Base-by-base conservation (phyloP, 495 filamentous ascomycete genomes). In the Neurospora pannonica region DNA sequence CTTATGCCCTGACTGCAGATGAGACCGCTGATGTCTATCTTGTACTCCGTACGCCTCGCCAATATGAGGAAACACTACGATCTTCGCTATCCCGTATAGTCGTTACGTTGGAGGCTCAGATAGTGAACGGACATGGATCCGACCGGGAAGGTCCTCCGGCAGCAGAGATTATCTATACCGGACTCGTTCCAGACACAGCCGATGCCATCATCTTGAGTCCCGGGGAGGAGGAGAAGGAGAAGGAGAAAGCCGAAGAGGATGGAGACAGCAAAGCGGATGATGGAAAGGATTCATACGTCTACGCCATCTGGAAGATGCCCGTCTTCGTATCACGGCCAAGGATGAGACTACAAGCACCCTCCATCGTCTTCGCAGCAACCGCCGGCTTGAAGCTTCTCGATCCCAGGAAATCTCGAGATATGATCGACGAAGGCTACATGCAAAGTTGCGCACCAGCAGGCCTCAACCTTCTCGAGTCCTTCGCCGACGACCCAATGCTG, bases 281-380 rank as follows among this genome's bases (percentile, higher is more conserved):
- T 17, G 81, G 74, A n/a, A 67, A 75, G 13, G 77, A 80, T 28
- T 78, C 80, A 15, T 87, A 90, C 79, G 85, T 91, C 24, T 89
- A 94, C 75, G 88, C 91, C n/a, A 86, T 95, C 72, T 97, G 94
- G 94, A 94, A 90, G 77, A 83, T 92, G 28, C 85, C 90, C 24
- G 89, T 92, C n/a, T 90, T 92, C 74, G 85, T 97, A 82, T 88
- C 86, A 76, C 90, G 94, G 48, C 95, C 95, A 40, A 80, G 92
- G 73, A 90, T 93, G 69, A 89, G 93, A 74, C 88, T 96, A 19
- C 93, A 95, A 76, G 90, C 90, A 70, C 93, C 94, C 3, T 89
- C 89, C 7, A 87, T 95, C 48, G 84, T 94, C 38, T 95, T 98
- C 79, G 86, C 89, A 19, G 91, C 90, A n/a, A 88, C 89, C 37